Conservation (phyloP, 148 eudicot genomes). For the Fagopyrum homotropicum region DNA sequence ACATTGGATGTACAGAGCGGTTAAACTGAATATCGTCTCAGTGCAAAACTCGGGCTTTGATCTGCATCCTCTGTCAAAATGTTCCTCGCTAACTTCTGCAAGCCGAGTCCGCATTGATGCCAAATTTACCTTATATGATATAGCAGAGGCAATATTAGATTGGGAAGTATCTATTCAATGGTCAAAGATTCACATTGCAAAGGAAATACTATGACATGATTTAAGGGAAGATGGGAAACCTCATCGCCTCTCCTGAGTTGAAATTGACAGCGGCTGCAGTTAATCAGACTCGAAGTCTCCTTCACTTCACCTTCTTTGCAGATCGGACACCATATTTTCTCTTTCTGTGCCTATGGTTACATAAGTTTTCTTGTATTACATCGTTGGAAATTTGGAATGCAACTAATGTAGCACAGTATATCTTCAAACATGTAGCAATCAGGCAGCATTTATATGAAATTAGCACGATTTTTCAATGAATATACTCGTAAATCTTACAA, state of each 20-base stretch:
- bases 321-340: conserved; percentile 77
- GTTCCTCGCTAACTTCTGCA: conserved; percentile 77
- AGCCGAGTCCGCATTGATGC: conserved; percentile 45
- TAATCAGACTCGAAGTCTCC: conserved; percentile 42
- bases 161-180: neutral
- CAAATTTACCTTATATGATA: conserved; percentile 46
- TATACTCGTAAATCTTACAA: neutral
- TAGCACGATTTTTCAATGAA: neutral
- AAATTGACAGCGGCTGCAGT: conserved; percentile 62
- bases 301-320: conserved; percentile 75
- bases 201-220: neutral
- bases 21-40: conserved; percentile 49
- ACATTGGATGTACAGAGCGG: conserved; percentile 73
- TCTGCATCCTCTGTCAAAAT: conserved; percentile 78
- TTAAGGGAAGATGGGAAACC: conserved; percentile 34
- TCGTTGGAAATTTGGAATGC: neutral
- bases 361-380: neutral
- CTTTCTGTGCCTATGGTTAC: conserved; percentile 42
- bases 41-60: conserved; percentile 58
- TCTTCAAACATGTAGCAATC: neutral
- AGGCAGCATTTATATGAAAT: neutral
- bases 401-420: neutral
- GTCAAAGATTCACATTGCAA: neutral
- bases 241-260: conserved; percentile 56
- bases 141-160: neutral